phyloP scores from a whole-genome alignment of 805 yeast species.

The Candida vartiovaarae region DNA sequence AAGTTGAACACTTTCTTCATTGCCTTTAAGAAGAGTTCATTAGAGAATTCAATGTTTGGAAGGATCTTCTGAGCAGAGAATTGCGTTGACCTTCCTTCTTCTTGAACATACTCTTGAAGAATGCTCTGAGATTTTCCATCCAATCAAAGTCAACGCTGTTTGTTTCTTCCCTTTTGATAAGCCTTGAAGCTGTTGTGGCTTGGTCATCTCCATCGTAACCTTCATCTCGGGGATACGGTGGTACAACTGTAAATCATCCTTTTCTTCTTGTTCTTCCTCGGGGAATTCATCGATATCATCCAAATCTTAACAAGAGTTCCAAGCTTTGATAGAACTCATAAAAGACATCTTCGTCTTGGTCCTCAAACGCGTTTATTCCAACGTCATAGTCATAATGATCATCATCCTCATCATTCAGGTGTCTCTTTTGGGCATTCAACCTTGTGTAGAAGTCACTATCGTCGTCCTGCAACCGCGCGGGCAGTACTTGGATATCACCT shows the following conservation, averaged over 20 bases:
- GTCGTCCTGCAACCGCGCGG: conserved; percentile 14
- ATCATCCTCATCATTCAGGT: conserved; percentile 1
- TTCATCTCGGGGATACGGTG: no score
- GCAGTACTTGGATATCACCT: conserved; percentile 23
- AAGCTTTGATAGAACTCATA: conserved; percentile 17
- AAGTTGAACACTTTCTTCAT: conserved; percentile 34
- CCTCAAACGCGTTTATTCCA: no score
- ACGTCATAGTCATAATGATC: no score
- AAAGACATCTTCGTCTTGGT: conserved; percentile 11
- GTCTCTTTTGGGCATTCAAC: conserved; percentile 14
- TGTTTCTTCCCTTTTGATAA: conserved; percentile 3
- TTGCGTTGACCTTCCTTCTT: conserved; percentile 15
- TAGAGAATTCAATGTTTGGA: conserved; percentile 16
- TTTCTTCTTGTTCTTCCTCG: no score
- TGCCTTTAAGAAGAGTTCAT: conserved; percentile 21
- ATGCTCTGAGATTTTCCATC: conserved; percentile 17
- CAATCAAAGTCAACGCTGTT: conserved; percentile 16
- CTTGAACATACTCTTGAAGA: conserved; percentile 22
- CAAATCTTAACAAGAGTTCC: conserved; percentile 11
- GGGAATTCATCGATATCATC: conserved; percentile 4
- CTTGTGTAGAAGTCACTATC: conserved; percentile 19
- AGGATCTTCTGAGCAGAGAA: conserved; percentile 11
- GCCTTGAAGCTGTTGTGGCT: neutral
- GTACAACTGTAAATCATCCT: no score
- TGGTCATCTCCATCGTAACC: neutral